phyloP scores from a whole-genome alignment of 371 early-diverging fungal genomes.

The Zychaea mexicana region DNA sequence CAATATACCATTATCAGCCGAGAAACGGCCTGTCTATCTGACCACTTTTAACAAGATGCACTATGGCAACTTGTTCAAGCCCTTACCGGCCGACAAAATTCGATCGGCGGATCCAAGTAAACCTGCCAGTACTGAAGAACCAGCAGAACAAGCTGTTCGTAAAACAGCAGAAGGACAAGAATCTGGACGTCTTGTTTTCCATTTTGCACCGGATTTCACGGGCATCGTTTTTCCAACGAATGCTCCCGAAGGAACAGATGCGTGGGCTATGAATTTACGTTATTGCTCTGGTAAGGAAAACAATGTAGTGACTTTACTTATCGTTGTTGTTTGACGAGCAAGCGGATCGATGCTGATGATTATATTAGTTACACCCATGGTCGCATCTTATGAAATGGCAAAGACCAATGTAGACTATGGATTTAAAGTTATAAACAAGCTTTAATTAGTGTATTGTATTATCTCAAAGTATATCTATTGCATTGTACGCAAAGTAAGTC shows the following conservation, averaged over 20 bases:
- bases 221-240: slow-evolving; percentile 18
- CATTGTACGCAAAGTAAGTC: too few species aligned
- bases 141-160: slow-evolving; percentile 22
- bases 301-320: background rate
- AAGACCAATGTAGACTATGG: slow-evolving; percentile 19
- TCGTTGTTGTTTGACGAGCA: background rate
- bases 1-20: slow-evolving; percentile 41
- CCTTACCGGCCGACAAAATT: too few species aligned
- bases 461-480: too few species aligned
- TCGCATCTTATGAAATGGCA: slow-evolving; percentile 28
- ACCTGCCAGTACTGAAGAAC: slow-evolving; percentile 7
- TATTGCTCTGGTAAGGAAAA: slow-evolving; percentile 40
- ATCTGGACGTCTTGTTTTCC: slow-evolving; percentile 14
- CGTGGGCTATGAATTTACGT: slow-evolving; percentile 38
- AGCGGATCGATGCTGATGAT: background rate
- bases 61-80: slow-evolving; percentile 36
- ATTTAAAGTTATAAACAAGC: slow-evolving; percentile 20
- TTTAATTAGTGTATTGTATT: background rate
- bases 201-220: slow-evolving; percentile 37
- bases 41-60: slow-evolving; percentile 30
- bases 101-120: too few species aligned
- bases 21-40: slow-evolving; percentile 36
- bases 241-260: slow-evolving; percentile 36
- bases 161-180: slow-evolving; percentile 21
- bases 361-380: slow-evolving; percentile 38